phyloP scores from a whole-genome alignment of 768 basidiomycete genomes.

The Naganishia kalamii region DNA sequence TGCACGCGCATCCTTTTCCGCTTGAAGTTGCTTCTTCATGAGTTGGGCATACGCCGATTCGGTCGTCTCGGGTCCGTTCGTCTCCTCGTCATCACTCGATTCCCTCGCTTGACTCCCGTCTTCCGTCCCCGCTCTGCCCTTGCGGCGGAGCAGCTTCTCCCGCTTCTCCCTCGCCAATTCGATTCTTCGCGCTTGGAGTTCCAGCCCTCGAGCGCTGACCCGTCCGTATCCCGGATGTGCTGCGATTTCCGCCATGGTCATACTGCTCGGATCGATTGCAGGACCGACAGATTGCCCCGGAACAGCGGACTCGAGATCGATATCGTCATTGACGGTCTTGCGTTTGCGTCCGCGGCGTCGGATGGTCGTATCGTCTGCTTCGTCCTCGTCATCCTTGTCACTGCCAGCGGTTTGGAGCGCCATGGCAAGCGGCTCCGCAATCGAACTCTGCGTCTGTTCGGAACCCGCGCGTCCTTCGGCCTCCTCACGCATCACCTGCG shows the following conservation, averaged over 20 bases:
- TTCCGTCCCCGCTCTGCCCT: background rate
- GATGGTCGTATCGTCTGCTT: background rate
- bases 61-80: background rate
- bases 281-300: constrained; percentile 20
- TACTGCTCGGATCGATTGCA: constrained; percentile 8
- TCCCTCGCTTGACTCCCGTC: background rate
- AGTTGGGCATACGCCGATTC: background rate
- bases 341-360: background rate
- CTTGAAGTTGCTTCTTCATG: background rate
- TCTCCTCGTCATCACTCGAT: background rate
- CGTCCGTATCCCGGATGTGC: constrained; percentile 16
- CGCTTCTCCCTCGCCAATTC: constrained; percentile 14
- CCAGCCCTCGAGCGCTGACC: constrained; percentile 16
- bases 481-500: constrained; percentile 12
- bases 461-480: background rate
- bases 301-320: constrained; percentile 9
- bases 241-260: constrained; percentile 23
- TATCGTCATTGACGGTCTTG: constrained; percentile 3
- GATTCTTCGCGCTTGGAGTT: constrained; percentile 9
- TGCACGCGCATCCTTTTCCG: background rate
- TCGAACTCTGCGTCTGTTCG: background rate
- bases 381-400: background rate
- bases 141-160: constrained; percentile 10
- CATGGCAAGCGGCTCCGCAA: background rate
- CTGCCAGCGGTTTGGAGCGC: background rate